Evolutionary conservation across 306 rosid genomes (phyloP).

Genomic region (Echinosophora koreensis): DNA sequence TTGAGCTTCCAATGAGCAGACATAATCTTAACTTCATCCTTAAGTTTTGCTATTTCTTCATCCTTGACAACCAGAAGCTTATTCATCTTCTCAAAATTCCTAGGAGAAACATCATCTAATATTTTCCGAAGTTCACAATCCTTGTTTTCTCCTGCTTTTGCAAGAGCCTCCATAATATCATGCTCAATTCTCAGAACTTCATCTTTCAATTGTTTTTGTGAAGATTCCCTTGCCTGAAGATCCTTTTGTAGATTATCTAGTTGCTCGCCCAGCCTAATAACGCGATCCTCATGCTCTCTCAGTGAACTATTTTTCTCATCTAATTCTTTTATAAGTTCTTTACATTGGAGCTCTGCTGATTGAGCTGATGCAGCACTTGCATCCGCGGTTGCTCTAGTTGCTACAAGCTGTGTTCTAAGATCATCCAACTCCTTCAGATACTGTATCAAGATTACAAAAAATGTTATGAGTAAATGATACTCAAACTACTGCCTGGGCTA

Average conservation of each 20-base stretch:
- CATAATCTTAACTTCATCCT: conserved; percentile 84
- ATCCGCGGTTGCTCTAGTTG: conserved; percentile 81
- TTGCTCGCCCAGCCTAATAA: conserved; percentile 79
- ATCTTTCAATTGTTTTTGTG: conserved; percentile 90
- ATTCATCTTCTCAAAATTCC: conserved; percentile 80
- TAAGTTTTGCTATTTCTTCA: conserved; percentile 75
- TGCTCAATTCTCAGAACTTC: conserved; percentile 83
- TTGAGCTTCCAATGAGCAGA: conserved; percentile 89
- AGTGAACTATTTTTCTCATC: conserved; percentile 75
- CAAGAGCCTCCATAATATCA: conserved; percentile 83
- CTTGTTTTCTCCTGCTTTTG: conserved; percentile 70
- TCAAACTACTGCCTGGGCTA: neutral
- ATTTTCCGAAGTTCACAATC: conserved; percentile 78
- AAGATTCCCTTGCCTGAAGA: conserved; percentile 84
- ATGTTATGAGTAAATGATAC: conserved; percentile 29
- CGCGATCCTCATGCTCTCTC: conserved; percentile 81
- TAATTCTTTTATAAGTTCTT: conserved; percentile 75
- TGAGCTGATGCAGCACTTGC: conserved; percentile 89
- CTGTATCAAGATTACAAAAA: conserved; percentile 59
- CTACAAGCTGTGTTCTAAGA: conserved; percentile 71
- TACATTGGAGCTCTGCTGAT: conserved; percentile 78
- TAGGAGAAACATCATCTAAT: conserved; percentile 86
- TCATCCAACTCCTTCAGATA: conserved; percentile 79
- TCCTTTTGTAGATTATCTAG: conserved; percentile 83
- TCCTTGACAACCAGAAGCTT: conserved; percentile 77